Evolutionary conservation across 768 basidiomycete genomes (phyloP).

Genomic region (Trametes elegans): DNA sequence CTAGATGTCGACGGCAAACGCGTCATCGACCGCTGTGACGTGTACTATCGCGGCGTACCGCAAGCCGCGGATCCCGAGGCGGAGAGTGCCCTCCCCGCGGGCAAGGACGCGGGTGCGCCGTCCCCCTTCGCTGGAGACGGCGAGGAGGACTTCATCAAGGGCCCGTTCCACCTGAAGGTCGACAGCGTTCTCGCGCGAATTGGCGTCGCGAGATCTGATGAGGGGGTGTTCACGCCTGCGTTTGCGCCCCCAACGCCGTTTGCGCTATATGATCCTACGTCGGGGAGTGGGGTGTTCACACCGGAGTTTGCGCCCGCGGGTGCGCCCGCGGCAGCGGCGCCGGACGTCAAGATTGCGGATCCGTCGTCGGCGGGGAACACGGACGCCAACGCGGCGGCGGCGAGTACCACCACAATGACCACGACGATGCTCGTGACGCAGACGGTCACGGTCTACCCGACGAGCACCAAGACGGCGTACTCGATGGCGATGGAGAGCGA

Average conservation of each 20-base stretch:
- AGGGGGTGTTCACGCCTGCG: not conserved
- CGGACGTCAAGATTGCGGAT: not conserved
- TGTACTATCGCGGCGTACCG: constrained; percentile 56
- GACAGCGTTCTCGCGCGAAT: constrained; percentile 2
- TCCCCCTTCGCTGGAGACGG: too few relatives aligned
- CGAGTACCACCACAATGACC: not conserved
- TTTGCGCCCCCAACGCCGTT: not conserved
- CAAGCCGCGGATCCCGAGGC: not conserved
- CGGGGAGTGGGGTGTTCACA: not conserved
- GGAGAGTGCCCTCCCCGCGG: not conserved
- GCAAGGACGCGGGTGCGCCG: not conserved
- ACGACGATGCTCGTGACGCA: not conserved
- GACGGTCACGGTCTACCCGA: constrained; percentile 8
- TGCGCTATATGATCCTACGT: not conserved
- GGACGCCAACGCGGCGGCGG: not conserved
- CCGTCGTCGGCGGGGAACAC: too few relatives aligned
- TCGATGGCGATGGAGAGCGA: constrained; percentile 11
- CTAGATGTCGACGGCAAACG: constrained; percentile 60
- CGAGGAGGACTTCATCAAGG: not conserved
- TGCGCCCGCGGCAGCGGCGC: not conserved
- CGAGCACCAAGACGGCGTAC: constrained; percentile 9
- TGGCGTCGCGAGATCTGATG: not conserved
- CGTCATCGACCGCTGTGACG: constrained; percentile 52
- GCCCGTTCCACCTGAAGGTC: not conserved
- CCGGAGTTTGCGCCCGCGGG: not conserved